Conservation (phyloP, 345 rosid species). For the Lepidium sativum region DNA sequence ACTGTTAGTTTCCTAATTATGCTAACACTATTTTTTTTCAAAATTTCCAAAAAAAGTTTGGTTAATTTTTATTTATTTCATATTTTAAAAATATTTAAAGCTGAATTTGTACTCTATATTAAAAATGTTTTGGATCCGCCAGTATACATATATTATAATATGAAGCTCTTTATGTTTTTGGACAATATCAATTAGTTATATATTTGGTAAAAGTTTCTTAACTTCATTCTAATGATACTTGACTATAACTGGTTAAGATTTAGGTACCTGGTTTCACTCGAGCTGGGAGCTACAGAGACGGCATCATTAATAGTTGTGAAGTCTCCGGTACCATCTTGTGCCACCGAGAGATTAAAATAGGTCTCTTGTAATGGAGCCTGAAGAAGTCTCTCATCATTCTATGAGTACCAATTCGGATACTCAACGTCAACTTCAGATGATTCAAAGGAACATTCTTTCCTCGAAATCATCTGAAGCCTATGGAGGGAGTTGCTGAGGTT, state of each 20-base stretch:
- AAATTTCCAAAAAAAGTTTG: no score
- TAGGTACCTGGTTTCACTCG: constrained; percentile 46
- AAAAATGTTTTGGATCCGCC: no score
- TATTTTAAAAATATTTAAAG: no score
- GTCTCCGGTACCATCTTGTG: constrained; percentile 68
- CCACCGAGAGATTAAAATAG: constrained; percentile 45
- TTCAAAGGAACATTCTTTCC: constrained; percentile 19
- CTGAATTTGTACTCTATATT: no score
- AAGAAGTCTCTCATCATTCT: constrained; percentile 38
- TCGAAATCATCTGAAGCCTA: constrained; percentile 55
- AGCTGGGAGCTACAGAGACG: constrained; percentile 57
- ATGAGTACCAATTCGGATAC: constrained; percentile 53
- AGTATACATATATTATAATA: no score
- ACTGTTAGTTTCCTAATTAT: no score
- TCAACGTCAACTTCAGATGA: constrained; percentile 35
- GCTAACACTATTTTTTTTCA: no score
- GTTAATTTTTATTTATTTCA: no score
- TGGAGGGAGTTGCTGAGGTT: constrained; percentile 57
- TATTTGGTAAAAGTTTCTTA: no score
- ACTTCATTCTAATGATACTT: background rate
- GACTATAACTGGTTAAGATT: background rate
- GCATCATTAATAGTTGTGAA: constrained; percentile 53
- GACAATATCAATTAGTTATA: no score
- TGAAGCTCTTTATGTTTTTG: no score
- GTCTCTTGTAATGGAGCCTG: constrained; percentile 29